Base-by-base conservation (phyloP, 345 rosid genomes). In the Eucalyptus erythrocorys region DNA sequence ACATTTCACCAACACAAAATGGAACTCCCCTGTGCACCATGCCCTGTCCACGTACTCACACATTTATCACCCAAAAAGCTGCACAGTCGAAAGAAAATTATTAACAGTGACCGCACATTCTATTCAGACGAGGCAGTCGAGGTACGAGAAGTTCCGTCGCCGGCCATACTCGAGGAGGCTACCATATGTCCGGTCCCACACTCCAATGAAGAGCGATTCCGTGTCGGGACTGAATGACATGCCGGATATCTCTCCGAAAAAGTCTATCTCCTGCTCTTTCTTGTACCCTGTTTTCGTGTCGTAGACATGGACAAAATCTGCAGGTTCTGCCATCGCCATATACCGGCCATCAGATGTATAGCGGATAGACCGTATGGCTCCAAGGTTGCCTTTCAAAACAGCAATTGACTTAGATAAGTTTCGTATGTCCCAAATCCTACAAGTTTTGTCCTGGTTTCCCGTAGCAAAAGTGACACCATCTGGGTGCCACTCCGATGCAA, bases 401-500 rank as follows among this genome's bases (percentile, higher is more conserved):
- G 95, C 94, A 3, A 95, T 86, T 4, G 98, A 94, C 88, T 88
- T 89, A 3, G 96, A 95, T 51, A 92, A 89, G 71, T 96, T 95
- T 42, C 97, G 89, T 6, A 92, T 89, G 88, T 96, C 97, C 97
- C 98, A 96, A 37, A 96, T 92, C 76, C 95, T 93, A 88, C 97
- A 95, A 8, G 97, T 94, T 91, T 94, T 96, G 91, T 96, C 98
- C 88, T 96, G 98, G 91, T 95, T 96, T 76, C 98, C 97, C 7
- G 98, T 96, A 17, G 97, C 95, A 85, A 96, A 94, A n/a, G 94
- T 94, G 88, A 92, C 91, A 47, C 98, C 97, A 49, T 94, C 91
- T 1, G 97, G 98, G 92, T 95, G 93, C 96, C 98, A 96, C 64
- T 96, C 96, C 3, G 98, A 95, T 88, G 98, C 97, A 93, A 96